A percentile compares a stretch with the other conserved stretches of the same genome.
Conservation (phyloP, 2,329 filamentous ascomycete species). For the Fusarium aywerte region DNA sequence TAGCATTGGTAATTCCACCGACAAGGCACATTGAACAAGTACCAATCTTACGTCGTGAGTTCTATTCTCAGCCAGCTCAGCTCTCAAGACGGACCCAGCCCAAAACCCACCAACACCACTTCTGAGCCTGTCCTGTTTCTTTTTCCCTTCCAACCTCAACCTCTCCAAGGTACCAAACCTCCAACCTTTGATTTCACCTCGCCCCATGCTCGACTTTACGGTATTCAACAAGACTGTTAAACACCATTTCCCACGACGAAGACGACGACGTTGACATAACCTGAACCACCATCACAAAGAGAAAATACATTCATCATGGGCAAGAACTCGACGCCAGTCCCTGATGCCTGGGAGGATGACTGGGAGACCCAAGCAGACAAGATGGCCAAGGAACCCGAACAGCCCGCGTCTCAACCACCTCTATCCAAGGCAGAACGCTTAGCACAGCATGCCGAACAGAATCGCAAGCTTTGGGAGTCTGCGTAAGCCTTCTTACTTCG, state of each 20-base stretch:
- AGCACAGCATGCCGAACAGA: conserved; percentile 83
- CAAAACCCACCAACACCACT: conserved; percentile 26
- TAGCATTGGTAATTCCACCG: neutral
- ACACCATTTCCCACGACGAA: conserved; percentile 30
- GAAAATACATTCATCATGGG: conserved; percentile 53
- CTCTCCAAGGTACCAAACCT: neutral
- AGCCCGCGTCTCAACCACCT: conserved; percentile 52
- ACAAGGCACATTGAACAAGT: neutral
- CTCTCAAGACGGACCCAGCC: conserved; percentile 20
- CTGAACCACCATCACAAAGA: neutral
- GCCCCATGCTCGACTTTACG: conserved; percentile 37
- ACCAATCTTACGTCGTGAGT: conserved; percentile 31
- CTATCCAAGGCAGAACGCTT: conserved; percentile 80
- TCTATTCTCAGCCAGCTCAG: conserved; percentile 28
- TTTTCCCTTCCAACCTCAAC: conserved; percentile 23
- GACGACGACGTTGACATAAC: conserved; percentile 31
- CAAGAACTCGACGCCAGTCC: conserved; percentile 60
- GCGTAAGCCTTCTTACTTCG: conserved; percentile 67
- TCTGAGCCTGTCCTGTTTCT: conserved; percentile 20
- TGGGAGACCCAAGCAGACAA: conserved; percentile 84
- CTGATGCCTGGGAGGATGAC: conserved; percentile 90
- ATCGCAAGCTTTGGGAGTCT: conserved; percentile 88
- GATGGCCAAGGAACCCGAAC: conserved; percentile 50
- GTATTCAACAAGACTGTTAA: conserved; percentile 21
- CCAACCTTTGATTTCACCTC: conserved; percentile 11